Percentiles rank a stretch among this genome's conserved stretches.
Conservation (phyloP, 2,329 filamentous ascomycete genomes). For the Phoma sp. region DNA sequence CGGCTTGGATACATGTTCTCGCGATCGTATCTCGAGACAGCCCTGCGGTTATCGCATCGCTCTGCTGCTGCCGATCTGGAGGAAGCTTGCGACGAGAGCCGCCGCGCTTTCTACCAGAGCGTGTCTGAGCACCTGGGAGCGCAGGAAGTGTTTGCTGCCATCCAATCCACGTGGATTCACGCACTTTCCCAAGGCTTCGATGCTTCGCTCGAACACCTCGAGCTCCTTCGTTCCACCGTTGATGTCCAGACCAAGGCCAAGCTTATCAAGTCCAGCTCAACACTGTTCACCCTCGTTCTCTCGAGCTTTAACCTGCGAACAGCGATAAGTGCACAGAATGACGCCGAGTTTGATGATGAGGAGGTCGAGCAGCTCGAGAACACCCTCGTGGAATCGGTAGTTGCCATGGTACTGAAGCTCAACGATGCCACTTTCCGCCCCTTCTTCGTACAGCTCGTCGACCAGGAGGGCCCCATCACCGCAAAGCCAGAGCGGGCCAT, state of each 20-base stretch:
- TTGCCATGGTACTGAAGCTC: conserved; percentile 95
- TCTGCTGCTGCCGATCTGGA: conserved; percentile 71
- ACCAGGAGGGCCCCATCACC: conserved; percentile 65
- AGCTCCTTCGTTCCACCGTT: conserved; percentile 73
- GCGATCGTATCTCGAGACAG: conserved; percentile 72
- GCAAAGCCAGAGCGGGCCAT: conserved; percentile 63
- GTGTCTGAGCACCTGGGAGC: conserved; percentile 80
- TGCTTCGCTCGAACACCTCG: conserved; percentile 68
- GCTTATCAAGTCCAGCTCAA: conserved; percentile 76
- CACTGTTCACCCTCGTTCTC: conserved; percentile 69
- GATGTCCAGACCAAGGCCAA: conserved; percentile 79
- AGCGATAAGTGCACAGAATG: conserved; percentile 40
- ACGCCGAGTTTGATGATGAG: conserved; percentile 55
- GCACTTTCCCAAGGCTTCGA: conserved; percentile 69
- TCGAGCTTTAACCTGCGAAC: conserved; percentile 70
- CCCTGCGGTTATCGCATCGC: conserved; percentile 74
- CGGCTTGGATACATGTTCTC: conserved; percentile 91
- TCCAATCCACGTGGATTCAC: conserved; percentile 74
- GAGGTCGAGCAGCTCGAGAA: conserved; percentile 68
- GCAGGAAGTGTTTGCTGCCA: conserved; percentile 75
- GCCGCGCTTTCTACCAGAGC: conserved; percentile 73
- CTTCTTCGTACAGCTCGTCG: conserved; percentile 84
- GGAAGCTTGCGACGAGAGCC: conserved; percentile 68
- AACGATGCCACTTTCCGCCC: conserved; percentile 94
- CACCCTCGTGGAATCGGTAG: conserved; percentile 71